These are phyloP conservation scores for Thecaphora frezii DNA, from an alignment of 1,284 basidiomycete species.

Conservation along the genomic window DNA sequence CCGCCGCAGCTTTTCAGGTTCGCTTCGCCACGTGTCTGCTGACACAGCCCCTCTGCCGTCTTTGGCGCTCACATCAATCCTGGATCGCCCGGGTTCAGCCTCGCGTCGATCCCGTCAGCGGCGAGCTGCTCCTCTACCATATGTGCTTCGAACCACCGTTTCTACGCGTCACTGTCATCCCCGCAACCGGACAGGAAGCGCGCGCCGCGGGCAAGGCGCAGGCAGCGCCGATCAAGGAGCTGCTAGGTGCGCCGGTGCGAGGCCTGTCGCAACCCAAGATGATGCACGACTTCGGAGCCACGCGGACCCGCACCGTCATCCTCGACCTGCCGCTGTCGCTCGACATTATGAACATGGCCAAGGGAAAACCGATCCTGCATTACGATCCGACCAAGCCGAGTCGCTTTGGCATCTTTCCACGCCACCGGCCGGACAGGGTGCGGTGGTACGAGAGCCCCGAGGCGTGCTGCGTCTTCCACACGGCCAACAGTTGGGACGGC, in stretches of 20 bases:
- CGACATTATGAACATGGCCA: constrained; percentile 62
- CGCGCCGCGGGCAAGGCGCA: neutral
- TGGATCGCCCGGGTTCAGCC: constrained; percentile 45
- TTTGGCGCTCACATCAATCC: no score
- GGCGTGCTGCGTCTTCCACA: constrained; percentile 63
- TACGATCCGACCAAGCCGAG: constrained; percentile 60
- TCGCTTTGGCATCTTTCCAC: constrained; percentile 63
- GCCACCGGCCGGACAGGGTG: constrained; percentile 55
- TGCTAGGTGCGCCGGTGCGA: constrained; percentile 42
- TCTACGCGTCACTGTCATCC: constrained; percentile 62
- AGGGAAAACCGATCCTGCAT: constrained; percentile 61
- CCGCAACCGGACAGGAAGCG: constrained; percentile 12
- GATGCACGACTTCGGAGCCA: constrained; percentile 64
- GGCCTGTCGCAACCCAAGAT: constrained; percentile 58
- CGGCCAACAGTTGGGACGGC: constrained; percentile 63
- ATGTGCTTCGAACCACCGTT: constrained; percentile 62
- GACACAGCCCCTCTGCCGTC: no score
- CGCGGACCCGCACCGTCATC: constrained; percentile 60
- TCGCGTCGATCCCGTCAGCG: constrained; percentile 62
- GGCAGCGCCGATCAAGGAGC: constrained; percentile 7
- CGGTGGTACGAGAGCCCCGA: constrained; percentile 60
- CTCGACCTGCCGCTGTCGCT: constrained; percentile 64
- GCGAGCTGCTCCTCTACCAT: constrained; percentile 62
- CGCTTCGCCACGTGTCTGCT: no score
- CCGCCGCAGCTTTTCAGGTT: no score